Conservation (phyloP, 83 land plant species). For the Thuja plicata region DNA sequence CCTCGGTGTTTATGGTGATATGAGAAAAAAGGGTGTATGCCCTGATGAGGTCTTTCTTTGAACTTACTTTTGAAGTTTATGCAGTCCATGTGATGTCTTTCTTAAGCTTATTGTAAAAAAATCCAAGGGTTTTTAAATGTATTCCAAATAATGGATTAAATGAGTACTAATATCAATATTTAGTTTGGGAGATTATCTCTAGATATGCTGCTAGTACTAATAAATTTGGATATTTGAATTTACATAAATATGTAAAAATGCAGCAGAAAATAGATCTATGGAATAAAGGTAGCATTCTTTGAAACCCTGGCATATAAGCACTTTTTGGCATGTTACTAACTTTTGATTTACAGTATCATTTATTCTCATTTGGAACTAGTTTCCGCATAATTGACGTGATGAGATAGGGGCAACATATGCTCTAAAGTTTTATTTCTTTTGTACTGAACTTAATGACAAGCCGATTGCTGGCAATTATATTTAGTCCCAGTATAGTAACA, state of each 20-base stretch:
- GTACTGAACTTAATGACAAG: neutral
- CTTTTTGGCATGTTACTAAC: neutral
- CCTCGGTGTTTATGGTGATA: conserved; percentile 60
- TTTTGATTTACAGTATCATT: neutral
- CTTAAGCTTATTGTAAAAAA: neutral
- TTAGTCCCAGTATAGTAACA: neutral
- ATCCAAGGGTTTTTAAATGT: neutral
- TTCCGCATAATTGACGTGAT: neutral
- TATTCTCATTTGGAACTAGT: too few relatives aligned
- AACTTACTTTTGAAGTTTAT: neutral
- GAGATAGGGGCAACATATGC: neutral
- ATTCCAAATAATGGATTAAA: neutral
- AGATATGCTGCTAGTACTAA: neutral
- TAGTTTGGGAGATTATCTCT: neutral
- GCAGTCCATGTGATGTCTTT: neutral
- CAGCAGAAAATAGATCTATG: neutral
- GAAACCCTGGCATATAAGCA: neutral
- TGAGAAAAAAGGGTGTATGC: conserved; percentile 63
- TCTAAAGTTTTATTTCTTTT: neutral
- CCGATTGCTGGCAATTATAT: neutral
- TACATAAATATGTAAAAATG: neutral
- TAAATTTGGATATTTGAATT: neutral
- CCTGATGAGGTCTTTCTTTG: conserved; percentile 87
- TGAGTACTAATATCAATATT: neutral
- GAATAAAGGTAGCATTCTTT: too few relatives aligned